Conservation (phyloP, 2,329 filamentous ascomycete genomes). For the Fusarium pseudonygamai region DNA sequence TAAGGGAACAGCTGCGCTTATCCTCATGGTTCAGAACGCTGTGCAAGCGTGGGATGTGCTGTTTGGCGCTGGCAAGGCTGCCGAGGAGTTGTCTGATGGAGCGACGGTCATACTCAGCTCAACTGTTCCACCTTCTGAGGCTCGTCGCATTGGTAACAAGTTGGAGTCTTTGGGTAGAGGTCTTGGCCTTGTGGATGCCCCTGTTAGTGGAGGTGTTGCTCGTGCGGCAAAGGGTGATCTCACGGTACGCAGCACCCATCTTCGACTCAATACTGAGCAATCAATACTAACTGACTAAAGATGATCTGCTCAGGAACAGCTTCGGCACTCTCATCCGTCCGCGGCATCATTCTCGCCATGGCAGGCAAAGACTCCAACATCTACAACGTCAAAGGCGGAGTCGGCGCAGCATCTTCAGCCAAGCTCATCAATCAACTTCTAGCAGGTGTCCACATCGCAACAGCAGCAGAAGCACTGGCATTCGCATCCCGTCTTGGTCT, state of each 20-base stretch:
- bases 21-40: not conserved
- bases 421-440: constrained; percentile 1
- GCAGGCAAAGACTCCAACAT: not conserved
- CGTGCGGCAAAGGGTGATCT: not conserved
- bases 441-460: not conserved
- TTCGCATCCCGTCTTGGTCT: not conserved
- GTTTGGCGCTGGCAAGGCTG: not conserved
- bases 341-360: not conserved
- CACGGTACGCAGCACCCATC: not conserved
- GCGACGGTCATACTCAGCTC: not conserved
- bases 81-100: not conserved
- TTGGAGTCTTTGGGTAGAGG: not conserved
- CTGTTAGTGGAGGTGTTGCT: not conserved
- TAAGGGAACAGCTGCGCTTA: not conserved
- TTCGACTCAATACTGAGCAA: accelerated
- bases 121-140: not conserved
- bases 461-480: not conserved
- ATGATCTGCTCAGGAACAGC: not conserved
- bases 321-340: not conserved
- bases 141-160: accelerated
- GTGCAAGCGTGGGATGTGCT: not conserved
- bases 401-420: not conserved
- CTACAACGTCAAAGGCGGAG: not conserved
- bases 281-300: accelerated
- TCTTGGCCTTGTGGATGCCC: not conserved